A percentile compares a stretch with the other conserved stretches of the same genome.
These are phyloP conservation scores for Acacia acuminata DNA, from an alignment of 306 rosid species.

Conservation along the genomic window DNA sequence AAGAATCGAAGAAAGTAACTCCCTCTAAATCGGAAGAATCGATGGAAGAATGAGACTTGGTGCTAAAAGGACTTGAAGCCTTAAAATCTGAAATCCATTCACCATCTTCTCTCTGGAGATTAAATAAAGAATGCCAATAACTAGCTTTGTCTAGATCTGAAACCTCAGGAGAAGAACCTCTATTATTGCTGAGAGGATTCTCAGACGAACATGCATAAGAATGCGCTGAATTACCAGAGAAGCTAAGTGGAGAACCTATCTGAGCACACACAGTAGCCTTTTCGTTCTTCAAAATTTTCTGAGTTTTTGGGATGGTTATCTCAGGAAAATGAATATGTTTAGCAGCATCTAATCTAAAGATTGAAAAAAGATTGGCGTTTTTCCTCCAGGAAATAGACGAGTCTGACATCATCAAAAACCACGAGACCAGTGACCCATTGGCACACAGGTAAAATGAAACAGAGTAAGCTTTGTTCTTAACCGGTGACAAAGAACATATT, in stretches of 20 bases:
- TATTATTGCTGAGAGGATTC: not conserved
- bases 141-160: conserved; percentile 30
- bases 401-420: conserved; percentile 35
- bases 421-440: conserved; percentile 31
- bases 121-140: conserved; percentile 39
- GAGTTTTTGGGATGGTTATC: not conserved
- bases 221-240: not conserved
- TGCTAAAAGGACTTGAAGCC: conserved; percentile 32
- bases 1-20: conserved; percentile 33
- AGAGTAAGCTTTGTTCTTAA: conserved; percentile 4
- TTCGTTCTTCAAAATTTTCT: not conserved
- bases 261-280: not conserved
- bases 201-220: not conserved
- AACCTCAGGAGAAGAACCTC: conserved; percentile 21
- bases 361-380: not conserved
- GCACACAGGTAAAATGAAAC: conserved; percentile 15
- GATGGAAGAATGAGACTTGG: conserved; percentile 23
- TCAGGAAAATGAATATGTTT: conserved; percentile 14
- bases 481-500: not conserved
- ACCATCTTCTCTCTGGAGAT: conserved; percentile 45
- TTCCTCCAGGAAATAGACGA: conserved; percentile 24
- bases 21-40: conserved; percentile 27
- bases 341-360: not conserved
- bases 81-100: conserved; percentile 42
- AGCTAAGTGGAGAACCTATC: not conserved